Conservation (phyloP, 305 asterid genomes). For the Plantago lanceolata region DNA sequence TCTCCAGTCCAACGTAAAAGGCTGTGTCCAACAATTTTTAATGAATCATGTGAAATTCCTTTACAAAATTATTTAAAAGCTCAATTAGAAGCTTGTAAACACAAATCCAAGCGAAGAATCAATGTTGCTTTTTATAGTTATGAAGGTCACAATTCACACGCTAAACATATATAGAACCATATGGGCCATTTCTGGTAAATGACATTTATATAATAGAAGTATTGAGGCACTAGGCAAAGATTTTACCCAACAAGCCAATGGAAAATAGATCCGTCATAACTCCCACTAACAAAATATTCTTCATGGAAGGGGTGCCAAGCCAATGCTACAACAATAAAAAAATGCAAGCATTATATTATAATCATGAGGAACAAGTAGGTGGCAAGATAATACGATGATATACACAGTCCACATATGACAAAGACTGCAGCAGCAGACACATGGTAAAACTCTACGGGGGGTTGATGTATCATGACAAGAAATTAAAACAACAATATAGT, state of each 20-base stretch:
- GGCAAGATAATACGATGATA: not conserved
- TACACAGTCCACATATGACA: no score
- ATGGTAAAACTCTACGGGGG: no score
- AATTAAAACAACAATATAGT: no score
- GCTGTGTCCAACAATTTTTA: no score
- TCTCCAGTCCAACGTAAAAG: no score
- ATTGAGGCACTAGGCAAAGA: conserved; percentile 21
- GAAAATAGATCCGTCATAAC: conserved; percentile 92
- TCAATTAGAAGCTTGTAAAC: conserved; percentile 9
- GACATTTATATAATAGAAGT: conserved; percentile 18
- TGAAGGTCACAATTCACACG: conserved; percentile 1
- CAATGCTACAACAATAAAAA: conserved; percentile 51
- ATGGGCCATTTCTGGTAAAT: conserved; percentile 13
- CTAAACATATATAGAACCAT: conserved; percentile 9
- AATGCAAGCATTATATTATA: conserved; percentile 20
- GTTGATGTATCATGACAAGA: no score
- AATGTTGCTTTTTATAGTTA: no score
- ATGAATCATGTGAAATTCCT: not conserved
- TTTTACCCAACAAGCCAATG: conserved; percentile 98
- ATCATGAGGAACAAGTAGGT: not conserved
- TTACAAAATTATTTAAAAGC: not conserved
- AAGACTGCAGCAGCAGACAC: no score
- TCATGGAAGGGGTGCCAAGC: conserved; percentile 99
- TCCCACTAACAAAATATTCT: conserved; percentile 97
- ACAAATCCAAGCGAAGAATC: not conserved